Conservation (phyloP, 163 green algal species). For the Scenedesmus sp. region DNA sequence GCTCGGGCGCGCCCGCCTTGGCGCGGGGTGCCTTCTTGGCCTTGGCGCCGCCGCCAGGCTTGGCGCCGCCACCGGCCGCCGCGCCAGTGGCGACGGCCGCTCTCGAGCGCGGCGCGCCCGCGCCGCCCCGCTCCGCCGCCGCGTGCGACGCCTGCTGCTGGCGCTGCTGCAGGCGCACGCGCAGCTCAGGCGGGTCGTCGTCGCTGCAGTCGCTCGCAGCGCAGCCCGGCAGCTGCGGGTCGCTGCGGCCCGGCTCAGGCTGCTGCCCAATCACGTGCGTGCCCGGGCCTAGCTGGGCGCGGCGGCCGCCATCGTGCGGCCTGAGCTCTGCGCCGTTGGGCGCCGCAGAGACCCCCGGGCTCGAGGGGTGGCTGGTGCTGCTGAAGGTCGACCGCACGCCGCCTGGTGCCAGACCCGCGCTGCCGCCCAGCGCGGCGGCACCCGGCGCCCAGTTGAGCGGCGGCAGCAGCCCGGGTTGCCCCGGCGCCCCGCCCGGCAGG, state of each 20-base stretch:
- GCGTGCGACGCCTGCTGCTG: constrained; percentile 1
- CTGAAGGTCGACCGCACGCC: constrained; percentile 26
- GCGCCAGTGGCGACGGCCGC: too few relatives aligned
- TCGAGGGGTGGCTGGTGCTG: constrained; percentile 15
- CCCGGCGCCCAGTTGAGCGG: not conserved
- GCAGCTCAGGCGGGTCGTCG: constrained; percentile 4
- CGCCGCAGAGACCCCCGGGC: too few relatives aligned
- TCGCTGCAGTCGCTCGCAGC: not conserved
- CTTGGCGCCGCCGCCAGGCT: not conserved
- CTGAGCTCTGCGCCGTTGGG: too few relatives aligned
- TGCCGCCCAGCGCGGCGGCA: constrained; percentile 15
- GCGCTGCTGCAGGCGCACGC: not conserved
- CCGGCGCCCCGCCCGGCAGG: not conserved
- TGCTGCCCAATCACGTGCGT: not conserved
- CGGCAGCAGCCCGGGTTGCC: too few relatives aligned
- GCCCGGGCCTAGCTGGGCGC: constrained; percentile 14
- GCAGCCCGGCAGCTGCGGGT: not conserved
- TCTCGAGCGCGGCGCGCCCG: too few relatives aligned
- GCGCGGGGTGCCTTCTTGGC: constrained; percentile 30
- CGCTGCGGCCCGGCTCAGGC: not conserved
- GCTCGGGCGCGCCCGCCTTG: not conserved
- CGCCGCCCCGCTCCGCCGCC: too few relatives aligned
- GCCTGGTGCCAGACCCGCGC: not conserved
- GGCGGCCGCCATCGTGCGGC: too few relatives aligned
- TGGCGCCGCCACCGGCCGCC: too few relatives aligned